These are phyloP conservation scores for Selaginella moellendorffii DNA, from an alignment of 75 land plant genomes.

Conservation along the genomic window DNA sequence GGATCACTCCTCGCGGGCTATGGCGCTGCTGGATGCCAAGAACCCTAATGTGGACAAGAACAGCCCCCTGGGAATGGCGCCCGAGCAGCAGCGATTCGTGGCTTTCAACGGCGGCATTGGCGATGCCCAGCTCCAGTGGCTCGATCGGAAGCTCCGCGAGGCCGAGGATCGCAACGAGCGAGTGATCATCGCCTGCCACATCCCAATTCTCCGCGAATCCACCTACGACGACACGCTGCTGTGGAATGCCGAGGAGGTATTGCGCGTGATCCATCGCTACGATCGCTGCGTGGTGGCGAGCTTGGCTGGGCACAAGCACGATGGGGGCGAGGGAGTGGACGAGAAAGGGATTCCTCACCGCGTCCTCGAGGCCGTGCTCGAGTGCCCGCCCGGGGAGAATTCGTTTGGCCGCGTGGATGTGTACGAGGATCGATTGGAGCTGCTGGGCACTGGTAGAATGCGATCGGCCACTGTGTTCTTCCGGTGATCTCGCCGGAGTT, in stretches of 20 bases:
- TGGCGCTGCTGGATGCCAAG: slow-evolving; percentile 32
- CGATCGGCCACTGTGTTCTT: slow-evolving; percentile 43
- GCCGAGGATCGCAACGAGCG: slow-evolving; percentile 36
- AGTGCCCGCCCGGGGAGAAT: slow-evolving; percentile 77
- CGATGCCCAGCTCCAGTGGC: slow-evolving; percentile 60
- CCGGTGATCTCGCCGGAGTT: not conserved
- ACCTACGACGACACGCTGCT: slow-evolving; percentile 37
- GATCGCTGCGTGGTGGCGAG: slow-evolving; percentile 83
- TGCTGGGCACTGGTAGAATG: slow-evolving; percentile 57
- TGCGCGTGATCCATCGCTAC: slow-evolving; percentile 57
- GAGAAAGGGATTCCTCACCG: slow-evolving; percentile 74
- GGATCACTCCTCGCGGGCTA: slow-evolving; percentile 41
- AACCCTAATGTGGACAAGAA: slow-evolving; percentile 83
- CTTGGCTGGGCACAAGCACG: slow-evolving; percentile 81
- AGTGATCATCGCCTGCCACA: slow-evolving; percentile 69
- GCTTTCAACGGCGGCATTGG: slow-evolving; percentile 92
- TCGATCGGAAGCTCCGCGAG: slow-evolving; percentile 46
- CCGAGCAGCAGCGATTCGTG: too few relatives aligned
- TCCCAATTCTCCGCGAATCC: slow-evolving; percentile 66
- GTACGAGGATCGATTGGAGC: slow-evolving; percentile 41
- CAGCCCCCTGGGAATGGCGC: too few relatives aligned
- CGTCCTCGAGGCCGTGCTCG: slow-evolving; percentile 82
- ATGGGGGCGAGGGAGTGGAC: slow-evolving; percentile 73
- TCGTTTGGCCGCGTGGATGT: slow-evolving; percentile 79
- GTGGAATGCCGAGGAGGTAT: slow-evolving; percentile 89